A percentile compares a stretch with the other conserved stretches of the same genome.
Evolutionary conservation across 345 rosid genomes (phyloP).

Genomic region (Populus ilicifolia): DNA sequence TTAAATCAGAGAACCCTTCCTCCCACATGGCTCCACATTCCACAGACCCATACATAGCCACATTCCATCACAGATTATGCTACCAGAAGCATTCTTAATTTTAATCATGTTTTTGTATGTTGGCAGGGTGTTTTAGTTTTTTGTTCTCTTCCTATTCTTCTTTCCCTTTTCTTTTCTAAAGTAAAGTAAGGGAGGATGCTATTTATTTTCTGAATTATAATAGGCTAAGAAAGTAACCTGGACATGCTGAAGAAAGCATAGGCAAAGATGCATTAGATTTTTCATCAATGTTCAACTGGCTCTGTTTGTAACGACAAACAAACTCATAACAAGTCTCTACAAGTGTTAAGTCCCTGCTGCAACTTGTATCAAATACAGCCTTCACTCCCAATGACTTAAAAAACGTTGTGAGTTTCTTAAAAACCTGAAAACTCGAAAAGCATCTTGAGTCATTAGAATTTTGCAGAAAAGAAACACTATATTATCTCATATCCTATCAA

Average conservation of each 20-base stretch:
- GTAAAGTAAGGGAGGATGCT: background rate
- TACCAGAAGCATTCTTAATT: background rate
- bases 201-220: background rate
- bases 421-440: conserved; percentile 37
- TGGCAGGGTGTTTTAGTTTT: background rate
- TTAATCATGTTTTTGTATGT: background rate
- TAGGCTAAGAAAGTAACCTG: conserved; percentile 50
- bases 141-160: background rate
- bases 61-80: background rate
- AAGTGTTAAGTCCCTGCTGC: conserved; percentile 73
- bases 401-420: conserved; percentile 73
- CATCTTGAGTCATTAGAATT: background rate
- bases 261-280: conserved; percentile 47
- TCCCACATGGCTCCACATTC: background rate
- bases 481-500: background rate
- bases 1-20: background rate
- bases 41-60: background rate
- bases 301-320: conserved; percentile 55
- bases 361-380: conserved; percentile 82
- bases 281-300: conserved; percentile 35
- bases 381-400: conserved; percentile 80
- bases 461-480: background rate
- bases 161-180: background rate
- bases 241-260: conserved; percentile 88
- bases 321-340: conserved; percentile 89